Evolutionary conservation across 768 basidiomycete genomes (phyloP).

Genomic region (Agaricus sinodeliciosus): DNA sequence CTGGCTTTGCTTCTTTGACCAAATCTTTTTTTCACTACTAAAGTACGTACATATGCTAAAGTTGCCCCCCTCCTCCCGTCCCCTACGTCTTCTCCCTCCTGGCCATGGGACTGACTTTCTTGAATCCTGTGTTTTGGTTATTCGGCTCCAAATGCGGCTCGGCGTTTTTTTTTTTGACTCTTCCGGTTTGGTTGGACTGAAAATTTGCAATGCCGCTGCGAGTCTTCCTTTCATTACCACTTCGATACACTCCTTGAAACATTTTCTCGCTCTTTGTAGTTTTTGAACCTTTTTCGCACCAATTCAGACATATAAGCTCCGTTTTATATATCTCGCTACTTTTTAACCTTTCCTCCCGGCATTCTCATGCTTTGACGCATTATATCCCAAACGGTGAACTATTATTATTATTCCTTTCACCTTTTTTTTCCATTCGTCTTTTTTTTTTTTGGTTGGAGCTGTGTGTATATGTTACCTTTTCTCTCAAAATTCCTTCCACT

Average conservation of each 20-base stretch:
- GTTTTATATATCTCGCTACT: constrained; percentile 8
- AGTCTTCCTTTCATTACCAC: constrained; percentile 9
- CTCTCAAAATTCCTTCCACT: neutral
- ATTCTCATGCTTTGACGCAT: constrained; percentile 8
- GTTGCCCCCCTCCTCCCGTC: neutral
- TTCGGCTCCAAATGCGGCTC: constrained; percentile 1
- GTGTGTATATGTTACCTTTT: constrained; percentile 2
- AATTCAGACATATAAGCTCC: constrained; percentile 7
- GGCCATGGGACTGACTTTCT: constrained; percentile 9
- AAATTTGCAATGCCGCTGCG: constrained; percentile 7
- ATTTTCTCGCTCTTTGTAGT: constrained; percentile 2
- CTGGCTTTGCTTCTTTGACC: neutral
- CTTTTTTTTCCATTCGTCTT: neutral
- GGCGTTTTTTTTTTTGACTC: neutral
- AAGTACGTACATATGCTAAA: constrained; percentile 8
- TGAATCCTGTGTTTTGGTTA: constrained; percentile 9
- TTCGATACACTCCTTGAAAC: constrained; percentile 9
- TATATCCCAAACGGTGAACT: constrained; percentile 10
- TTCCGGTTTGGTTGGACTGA: neutral
- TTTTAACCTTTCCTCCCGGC: constrained; percentile 1
- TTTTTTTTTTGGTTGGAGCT: neutral
- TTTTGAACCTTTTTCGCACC: constrained; percentile 1
- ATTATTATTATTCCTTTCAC: constrained; percentile 11
- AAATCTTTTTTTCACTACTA: neutral
- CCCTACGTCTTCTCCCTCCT: neutral